Percentiles rank a stretch among this genome's conserved stretches.
Evolutionary conservation across 208 protist genomes (phyloP).

Genomic region (Acanthamoeba castellanii): DNA sequence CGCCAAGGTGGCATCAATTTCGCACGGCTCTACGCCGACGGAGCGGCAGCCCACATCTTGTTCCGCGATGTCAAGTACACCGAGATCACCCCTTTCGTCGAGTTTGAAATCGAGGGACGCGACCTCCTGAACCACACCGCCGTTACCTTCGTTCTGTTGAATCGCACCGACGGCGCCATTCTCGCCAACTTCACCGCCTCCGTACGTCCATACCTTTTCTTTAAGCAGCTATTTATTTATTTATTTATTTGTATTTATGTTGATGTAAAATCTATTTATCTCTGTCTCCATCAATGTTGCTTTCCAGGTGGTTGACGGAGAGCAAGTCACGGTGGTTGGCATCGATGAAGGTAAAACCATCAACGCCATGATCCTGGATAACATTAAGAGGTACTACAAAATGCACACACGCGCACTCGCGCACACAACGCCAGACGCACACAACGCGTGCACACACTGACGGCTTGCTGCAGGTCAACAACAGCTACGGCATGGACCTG

Average conservation of each 20-base stretch:
- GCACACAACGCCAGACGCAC: too few species aligned
- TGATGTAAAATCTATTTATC: background rate
- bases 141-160: background rate
- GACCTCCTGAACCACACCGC: background rate
- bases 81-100: background rate
- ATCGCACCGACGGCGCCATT: background rate
- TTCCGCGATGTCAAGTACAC: background rate
- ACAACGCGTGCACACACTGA: background rate
- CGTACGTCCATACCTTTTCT: background rate
- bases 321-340: background rate
- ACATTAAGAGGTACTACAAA: background rate
- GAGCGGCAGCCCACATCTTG: background rate
- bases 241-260: background rate
- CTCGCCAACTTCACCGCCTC: background rate
- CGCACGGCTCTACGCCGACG: background rate
- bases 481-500: conserved; percentile 24
- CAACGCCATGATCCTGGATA: background rate
- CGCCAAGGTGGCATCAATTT: background rate
- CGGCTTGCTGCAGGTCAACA: background rate
- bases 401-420: too few species aligned
- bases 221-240: conserved; percentile 5
- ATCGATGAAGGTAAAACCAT: background rate
- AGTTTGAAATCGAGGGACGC: background rate
- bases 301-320: background rate
- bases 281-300: background rate